Evolutionary conservation across 2,329 filamentous ascomycete genomes (phyloP).

Genomic region (Ophiostoma sp.): DNA sequence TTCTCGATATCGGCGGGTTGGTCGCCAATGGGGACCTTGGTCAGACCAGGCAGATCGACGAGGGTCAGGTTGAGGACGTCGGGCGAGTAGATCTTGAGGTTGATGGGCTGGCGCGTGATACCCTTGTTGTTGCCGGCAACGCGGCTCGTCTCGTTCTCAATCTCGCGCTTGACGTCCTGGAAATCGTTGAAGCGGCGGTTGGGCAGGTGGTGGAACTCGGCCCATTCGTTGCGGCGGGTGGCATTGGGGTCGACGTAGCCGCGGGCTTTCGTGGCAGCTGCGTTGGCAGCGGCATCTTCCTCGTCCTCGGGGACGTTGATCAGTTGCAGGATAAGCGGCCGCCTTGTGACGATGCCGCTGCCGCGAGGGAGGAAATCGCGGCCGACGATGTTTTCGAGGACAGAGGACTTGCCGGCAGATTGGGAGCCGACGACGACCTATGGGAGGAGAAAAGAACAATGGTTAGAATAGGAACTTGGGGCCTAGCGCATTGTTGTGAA

Average conservation of each 20-base stretch:
- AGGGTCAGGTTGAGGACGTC: constrained; percentile 96
- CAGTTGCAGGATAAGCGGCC: constrained; percentile 93
- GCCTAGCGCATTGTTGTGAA: not conserved
- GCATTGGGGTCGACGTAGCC: constrained; percentile 78
- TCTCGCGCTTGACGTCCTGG: constrained; percentile 97
- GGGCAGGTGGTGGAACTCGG: constrained; percentile 94
- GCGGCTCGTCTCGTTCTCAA: constrained; percentile 90
- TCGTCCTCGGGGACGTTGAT: constrained; percentile 90
- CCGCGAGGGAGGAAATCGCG: constrained; percentile 95
- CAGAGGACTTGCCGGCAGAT: constrained; percentile 96
- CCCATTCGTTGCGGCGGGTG: constrained; percentile 71
- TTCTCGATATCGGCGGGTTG: constrained; percentile 43
- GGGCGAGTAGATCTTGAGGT: constrained; percentile 95
- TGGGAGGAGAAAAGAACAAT: constrained; percentile 27
- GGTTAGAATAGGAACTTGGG: not conserved
- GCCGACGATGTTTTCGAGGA: constrained; percentile 97
- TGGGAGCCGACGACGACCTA: constrained; percentile 98
- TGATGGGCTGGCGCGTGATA: constrained; percentile 96
- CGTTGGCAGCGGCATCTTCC: constrained; percentile 62
- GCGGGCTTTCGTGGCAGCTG: constrained; percentile 38
- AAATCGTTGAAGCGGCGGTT: constrained; percentile 98
- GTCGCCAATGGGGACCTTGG: constrained; percentile 59
- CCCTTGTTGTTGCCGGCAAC: constrained; percentile 96
- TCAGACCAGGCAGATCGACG: constrained; percentile 93
- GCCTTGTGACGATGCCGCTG: constrained; percentile 91